Evolutionary conservation across 2,329 filamentous ascomycete genomes (phyloP).

Genomic region (Exophiala oligosperma): DNA sequence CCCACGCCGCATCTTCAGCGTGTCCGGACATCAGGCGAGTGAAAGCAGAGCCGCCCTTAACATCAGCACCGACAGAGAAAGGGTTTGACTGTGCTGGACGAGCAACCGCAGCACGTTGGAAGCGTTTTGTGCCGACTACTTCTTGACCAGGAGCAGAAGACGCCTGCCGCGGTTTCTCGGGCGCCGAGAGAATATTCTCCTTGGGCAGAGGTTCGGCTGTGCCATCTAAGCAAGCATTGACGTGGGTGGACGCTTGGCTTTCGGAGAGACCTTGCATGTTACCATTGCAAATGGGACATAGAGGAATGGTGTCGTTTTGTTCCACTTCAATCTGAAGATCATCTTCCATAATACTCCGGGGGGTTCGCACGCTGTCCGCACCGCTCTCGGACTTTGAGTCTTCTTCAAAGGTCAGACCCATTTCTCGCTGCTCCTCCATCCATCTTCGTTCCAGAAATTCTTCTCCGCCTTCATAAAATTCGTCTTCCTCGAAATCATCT

Average conservation of each 20-base stretch:
- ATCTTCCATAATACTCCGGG: slow-evolving; percentile 25
- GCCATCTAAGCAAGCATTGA: slow-evolving; percentile 90
- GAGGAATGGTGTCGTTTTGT: slow-evolving; percentile 32
- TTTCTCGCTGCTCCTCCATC: slow-evolving; percentile 68
- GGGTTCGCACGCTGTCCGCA: slow-evolving; percentile 23
- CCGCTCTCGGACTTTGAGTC: slow-evolving; percentile 55
- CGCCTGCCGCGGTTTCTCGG: slow-evolving; percentile 8
- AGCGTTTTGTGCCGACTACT: slow-evolving; percentile 52
- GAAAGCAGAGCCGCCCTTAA: slow-evolving; percentile 68
- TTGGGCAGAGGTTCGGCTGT: slow-evolving; percentile 62
- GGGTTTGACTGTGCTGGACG: slow-evolving; percentile 81
- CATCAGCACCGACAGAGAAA: slow-evolving; percentile 56
- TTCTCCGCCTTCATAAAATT: slow-evolving; percentile 62
- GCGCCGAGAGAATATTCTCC: slow-evolving; percentile 22
- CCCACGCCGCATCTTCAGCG: slow-evolving; percentile 88
- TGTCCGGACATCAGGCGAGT: slow-evolving; percentile 90
- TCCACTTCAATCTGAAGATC: slow-evolving; percentile 9
- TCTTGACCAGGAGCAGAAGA: slow-evolving; percentile 35
- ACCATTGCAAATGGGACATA: slow-evolving; percentile 76
- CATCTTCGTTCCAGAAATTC: slow-evolving; percentile 66
- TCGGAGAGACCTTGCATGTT: slow-evolving; percentile 60
- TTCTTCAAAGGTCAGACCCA: slow-evolving; percentile 47
- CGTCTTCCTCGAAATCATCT: slow-evolving; percentile 62
- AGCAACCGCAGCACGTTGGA: slow-evolving; percentile 67
- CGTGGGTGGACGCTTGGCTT: slow-evolving; percentile 71